A percentile compares a stretch with the other conserved stretches of the same genome.
Conservation (phyloP, 2,329 filamentous ascomycete genomes). For the Paecilomyces formosus region DNA sequence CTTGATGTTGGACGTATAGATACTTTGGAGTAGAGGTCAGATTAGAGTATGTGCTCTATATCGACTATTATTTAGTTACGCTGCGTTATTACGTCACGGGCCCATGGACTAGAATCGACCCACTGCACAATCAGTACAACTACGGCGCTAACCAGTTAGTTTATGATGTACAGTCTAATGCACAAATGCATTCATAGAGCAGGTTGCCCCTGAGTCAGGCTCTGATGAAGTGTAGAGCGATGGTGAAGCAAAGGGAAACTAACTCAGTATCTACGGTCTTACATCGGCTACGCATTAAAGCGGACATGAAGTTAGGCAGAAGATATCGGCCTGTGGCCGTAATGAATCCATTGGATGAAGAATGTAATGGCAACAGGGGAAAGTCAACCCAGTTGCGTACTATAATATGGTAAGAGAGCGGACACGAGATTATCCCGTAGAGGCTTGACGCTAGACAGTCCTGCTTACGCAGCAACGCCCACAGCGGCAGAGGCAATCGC, state of each 20-base stretch:
- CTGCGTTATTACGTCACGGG: too few species aligned
- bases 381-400: background rate
- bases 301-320: background rate
- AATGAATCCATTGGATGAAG: background rate
- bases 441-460: background rate
- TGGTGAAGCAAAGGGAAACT: background rate
- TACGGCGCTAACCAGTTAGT: too few species aligned
- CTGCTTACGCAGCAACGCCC: slow-evolving; percentile 20
- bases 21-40: background rate
- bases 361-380: background rate
- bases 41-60: background rate
- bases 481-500: slow-evolving; percentile 17
- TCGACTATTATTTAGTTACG: background rate
- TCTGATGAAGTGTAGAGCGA: too few species aligned
- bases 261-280: background rate
- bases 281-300: background rate
- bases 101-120: too few species aligned
- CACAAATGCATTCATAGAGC: too few species aligned
- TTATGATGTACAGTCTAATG: too few species aligned
- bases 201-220: too few species aligned
- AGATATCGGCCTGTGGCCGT: background rate
- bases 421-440: background rate
- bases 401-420: background rate
- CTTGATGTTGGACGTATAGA: too few species aligned
- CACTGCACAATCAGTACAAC: too few species aligned